Base-by-base conservation (phyloP, 2,329 filamentous ascomycete genomes). In the Pseudogymnoascus sp. region DNA sequence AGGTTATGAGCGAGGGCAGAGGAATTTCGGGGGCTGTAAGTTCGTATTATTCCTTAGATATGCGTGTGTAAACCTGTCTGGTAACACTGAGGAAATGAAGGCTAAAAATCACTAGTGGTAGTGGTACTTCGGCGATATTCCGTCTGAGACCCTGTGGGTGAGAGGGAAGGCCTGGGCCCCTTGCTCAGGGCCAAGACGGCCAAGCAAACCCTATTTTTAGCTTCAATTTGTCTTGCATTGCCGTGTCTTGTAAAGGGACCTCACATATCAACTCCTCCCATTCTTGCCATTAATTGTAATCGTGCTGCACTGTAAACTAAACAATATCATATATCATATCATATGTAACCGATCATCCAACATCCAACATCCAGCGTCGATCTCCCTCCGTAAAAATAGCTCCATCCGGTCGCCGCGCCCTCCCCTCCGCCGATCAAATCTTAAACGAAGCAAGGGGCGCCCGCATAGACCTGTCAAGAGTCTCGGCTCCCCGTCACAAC, bases 1-100 rank as follows among this genome's bases (percentile, higher is more conserved):
- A 66, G 61, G 64, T 34, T 25, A 69, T 69, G 44, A 70, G 21
- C 59, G 37, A 53, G n/a, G 64, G 65, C 68, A 28, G 60, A 64
- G 56, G 23, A 66, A 60, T 64, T 56, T 60, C 69, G 38, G 67
- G 46, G 46, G 46, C 12, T 62, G 64, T 69, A 64, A 66, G 64
- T 68, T 28, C 53, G 59, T 62, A 12, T 44, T 62, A 12, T 62
- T 16, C 21, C 60, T 42, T 18, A 18, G n/a, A 2, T 16, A 42
- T 42, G 38, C 8, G n/a, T 2, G 8, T 11, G n/a, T 16, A 42
- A 7, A 18, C 38, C 16, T 42, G 5, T 18, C 18, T 42, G 3
- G 3, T 16, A 42, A n/a, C 31, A 34, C 10, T 11, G 31, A 40
- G 6, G 37, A 40, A 40, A 16, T 40, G 37, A 40, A 10, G 37